A percentile compares a stretch with the other conserved stretches of the same genome.
These are phyloP conservation scores for Cryptococcus amylolentus DNA, from an alignment of 1,284 basidiomycete genomes.

Conservation along the genomic window DNA sequence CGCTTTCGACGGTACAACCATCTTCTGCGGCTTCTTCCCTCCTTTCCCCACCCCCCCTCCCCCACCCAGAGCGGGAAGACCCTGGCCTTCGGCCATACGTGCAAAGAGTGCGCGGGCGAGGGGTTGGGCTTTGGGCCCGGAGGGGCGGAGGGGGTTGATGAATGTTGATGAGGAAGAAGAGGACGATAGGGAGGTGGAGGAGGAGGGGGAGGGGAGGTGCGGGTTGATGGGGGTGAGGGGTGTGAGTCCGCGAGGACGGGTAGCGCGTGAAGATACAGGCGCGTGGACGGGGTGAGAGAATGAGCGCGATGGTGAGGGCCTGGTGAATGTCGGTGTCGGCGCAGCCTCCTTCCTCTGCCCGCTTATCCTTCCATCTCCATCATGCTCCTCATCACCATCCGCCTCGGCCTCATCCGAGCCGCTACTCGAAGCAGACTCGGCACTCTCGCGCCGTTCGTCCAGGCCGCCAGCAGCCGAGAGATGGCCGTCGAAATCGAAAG, in stretches of 20 bases:
- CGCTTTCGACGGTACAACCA: constrained; percentile 44
- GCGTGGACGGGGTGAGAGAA: neutral
- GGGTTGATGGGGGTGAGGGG: constrained; percentile 18
- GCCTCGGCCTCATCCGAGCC: neutral
- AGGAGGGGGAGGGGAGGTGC: constrained; percentile 1
- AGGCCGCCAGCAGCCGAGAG: neutral
- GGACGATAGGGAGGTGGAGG: constrained; percentile 12
- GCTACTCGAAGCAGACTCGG: neutral
- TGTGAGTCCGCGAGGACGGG: constrained; percentile 14
- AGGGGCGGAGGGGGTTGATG: constrained; percentile 1
- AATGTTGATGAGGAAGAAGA: neutral
- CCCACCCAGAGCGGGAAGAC: constrained; percentile 10
- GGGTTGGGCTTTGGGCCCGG: constrained; percentile 36
- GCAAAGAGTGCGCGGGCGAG: constrained; percentile 39
- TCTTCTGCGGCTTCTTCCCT: constrained; percentile 25
- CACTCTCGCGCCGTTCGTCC: neutral
- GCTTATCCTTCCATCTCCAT: too few species aligned
- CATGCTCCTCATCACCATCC: too few species aligned
- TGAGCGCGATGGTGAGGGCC: neutral
- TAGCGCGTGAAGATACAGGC: neutral
- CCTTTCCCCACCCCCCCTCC: constrained; percentile 18
- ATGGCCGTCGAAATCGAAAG: too few species aligned
- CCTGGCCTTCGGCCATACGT: constrained; percentile 28
- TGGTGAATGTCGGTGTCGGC: neutral
- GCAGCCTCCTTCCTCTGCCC: too few species aligned